Evolutionary conservation across 2,329 filamentous ascomycete genomes (phyloP).

Genomic region (Biscogniauxia marginata): DNA sequence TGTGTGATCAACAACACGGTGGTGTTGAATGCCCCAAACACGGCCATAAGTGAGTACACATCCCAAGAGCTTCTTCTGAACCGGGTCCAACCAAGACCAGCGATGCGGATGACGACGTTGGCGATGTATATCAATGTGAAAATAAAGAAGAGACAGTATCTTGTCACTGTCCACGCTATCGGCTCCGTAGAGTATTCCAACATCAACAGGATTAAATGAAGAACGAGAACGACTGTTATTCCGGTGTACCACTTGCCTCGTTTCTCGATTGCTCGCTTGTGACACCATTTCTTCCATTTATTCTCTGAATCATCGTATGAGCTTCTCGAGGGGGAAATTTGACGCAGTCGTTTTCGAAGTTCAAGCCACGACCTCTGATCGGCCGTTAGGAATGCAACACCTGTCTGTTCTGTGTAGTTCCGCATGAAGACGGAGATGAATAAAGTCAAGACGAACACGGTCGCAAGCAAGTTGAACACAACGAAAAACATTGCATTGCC

Average conservation of each 20-base stretch:
- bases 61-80: constrained; percentile 96
- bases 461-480: constrained; percentile 91
- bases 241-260: constrained; percentile 85
- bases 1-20: constrained; percentile 72
- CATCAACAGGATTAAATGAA: constrained; percentile 81
- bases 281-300: constrained; percentile 89
- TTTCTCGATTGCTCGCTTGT: constrained; percentile 90
- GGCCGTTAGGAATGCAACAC: constrained; percentile 90
- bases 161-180: constrained; percentile 63
- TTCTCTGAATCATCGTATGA: constrained; percentile 76
- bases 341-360: constrained; percentile 82
- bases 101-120: constrained; percentile 80
- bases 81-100: constrained; percentile 87
- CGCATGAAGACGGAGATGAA: constrained; percentile 99
- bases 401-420: constrained; percentile 98
- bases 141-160: constrained; percentile 75
- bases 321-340: constrained; percentile 92
- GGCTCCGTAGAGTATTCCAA: constrained; percentile 82
- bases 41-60: constrained; percentile 77
- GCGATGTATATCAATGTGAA: constrained; percentile 80
- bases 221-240: constrained; percentile 74
- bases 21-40: constrained; percentile 78
- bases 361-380: constrained; percentile 98
- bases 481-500: constrained; percentile 95
- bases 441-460: constrained; percentile 92